Evolutionary conservation across 208 protist species (phyloP), one percentile per base, ranked within the genome.

Genomic region (Acanthamoeba sp.): DNA sequence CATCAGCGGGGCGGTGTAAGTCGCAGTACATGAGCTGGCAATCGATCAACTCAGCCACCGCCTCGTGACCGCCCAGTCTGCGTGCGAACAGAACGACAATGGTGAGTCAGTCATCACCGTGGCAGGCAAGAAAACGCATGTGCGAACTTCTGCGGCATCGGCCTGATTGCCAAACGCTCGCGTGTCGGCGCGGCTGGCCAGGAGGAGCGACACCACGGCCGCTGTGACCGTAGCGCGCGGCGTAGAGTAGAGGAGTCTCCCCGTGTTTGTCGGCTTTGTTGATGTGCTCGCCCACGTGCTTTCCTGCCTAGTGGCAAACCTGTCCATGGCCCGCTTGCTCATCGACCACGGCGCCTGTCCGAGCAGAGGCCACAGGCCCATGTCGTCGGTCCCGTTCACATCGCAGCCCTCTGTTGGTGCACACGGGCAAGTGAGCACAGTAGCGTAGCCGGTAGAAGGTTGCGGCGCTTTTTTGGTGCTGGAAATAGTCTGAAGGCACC

Each of bases 181-280:
- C 18, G 71, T 45, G 71, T 48, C 29, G 80, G 80, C 80, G 27
- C 80, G 32, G 0, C 20, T 14, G 16, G 42, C 42, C 6, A 88
- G 80, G 9, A 88, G 80, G 48, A 88, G 80, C 6, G 80, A 64
- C 80, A 88, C 45, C n/a, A 88, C 80, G 10, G 22, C 45, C 6
- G 27, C 42, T n/a, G 45, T 88, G 80, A 9, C 80, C 80, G 24
- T 40, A 38, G 48, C 27, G 48, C 7, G 80, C 80, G 48, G 80
- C 80, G 80, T 88, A 42, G 80, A 62, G 80, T 2, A 88, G 80
- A 3, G n/a, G 45, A 1, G 45, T 88, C 16, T 64, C 20, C 10
- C 80, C 80, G 14, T 62, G 22, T 22, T 42, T 14, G 48, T 88
- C 80, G 5, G 48, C 36, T 16, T 62, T 4, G 80, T 85, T 40